Conservation (phyloP, 768 basidiomycete genomes). For the Xerocomellus intermedius region DNA sequence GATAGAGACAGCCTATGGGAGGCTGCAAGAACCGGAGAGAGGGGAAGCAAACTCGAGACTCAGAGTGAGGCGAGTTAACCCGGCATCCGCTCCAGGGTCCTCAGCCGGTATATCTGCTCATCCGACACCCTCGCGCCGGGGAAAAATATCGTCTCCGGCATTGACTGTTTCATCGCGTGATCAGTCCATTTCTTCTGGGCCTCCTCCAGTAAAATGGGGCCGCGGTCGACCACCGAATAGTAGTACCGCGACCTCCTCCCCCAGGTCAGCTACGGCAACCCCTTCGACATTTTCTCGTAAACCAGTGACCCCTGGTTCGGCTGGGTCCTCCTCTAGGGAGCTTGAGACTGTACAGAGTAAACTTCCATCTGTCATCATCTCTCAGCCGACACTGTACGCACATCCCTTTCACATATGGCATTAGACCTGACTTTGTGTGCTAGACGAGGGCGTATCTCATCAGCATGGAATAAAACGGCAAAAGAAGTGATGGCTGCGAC, state of each 20-base stretch:
- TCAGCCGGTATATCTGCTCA: background rate
- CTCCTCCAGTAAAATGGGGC: conserved; percentile 3
- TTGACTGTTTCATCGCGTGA: conserved; percentile 9
- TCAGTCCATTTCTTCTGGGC: conserved; percentile 13
- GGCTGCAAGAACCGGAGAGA: conserved; percentile 26
- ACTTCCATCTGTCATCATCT: conserved; percentile 19
- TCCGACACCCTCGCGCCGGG: conserved; percentile 1
- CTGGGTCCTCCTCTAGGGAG: conserved; percentile 14
- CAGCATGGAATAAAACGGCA: conserved; percentile 32
- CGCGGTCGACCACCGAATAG: conserved; percentile 3
- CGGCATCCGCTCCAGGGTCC: conserved; percentile 8
- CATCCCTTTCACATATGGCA: background rate
- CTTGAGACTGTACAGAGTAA: background rate
- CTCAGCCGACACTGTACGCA: conserved; percentile 25
- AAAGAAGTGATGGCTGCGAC: conserved; percentile 28
- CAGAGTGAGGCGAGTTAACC: conserved; percentile 17
- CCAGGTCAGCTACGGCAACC: background rate
- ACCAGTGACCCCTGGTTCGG: conserved; percentile 9
- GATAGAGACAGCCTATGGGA: conserved; percentile 19
- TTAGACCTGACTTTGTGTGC: conserved; percentile 2
- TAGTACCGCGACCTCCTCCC: conserved; percentile 9
- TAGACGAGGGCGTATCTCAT: conserved; percentile 28
- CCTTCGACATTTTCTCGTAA: conserved; percentile 6
- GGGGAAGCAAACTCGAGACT: conserved; percentile 25
- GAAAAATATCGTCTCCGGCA: conserved; percentile 15